Evolutionary conservation across 2,329 filamentous ascomycete species (phyloP), one percentile per base, ranked within the genome.

Genomic region (Colletotrichum sp.): DNA sequence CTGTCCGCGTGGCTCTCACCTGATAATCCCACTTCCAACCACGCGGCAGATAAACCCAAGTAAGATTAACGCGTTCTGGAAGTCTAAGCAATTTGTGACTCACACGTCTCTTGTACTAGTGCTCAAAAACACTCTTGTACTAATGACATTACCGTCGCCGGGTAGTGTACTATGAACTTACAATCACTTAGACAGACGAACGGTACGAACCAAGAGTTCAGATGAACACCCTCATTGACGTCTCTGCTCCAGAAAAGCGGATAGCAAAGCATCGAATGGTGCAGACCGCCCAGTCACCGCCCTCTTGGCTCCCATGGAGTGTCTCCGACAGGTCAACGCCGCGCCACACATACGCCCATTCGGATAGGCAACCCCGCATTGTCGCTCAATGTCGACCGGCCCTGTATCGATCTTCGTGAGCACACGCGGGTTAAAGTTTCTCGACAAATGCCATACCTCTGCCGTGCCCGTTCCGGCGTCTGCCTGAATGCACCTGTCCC

Each of bases 271-370:
- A 26, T 77, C 76, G 7, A 69, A 72, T 24, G 76, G 76, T n/a
- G 72, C 76, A 30, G 72, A 77, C 28, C 76, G 24, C n/a, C 76
- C 76, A 10, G 72, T 59, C 55, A 77, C 72, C 8, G 76, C 57
- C 5, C 76, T 75, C 34, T 72, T 77, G 21, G 44, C 65, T 36
- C 49, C 13, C 72, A 69, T 64, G 1, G 76, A 76, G n/a, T 77
- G 76, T 24, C 72, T 39, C 26, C 21, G 71, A 30, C 76, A 77
- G 2, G 60, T 26, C 57, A 76, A 21, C 30, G 68, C 32, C 49
- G 55, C 32, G 9, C 68, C 68, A 55, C 76, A 76, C 10, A 9
- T n/a, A 16, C 57, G 69, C 2, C 63, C 72, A 39, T 64, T 60
- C 15, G 39, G 32, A 36, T 76, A 21, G 12, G 36, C 34, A 6